Evolutionary conservation across 1,284 basidiomycete genomes (phyloP).

Genomic region (Hypsizygus ulmarius): DNA sequence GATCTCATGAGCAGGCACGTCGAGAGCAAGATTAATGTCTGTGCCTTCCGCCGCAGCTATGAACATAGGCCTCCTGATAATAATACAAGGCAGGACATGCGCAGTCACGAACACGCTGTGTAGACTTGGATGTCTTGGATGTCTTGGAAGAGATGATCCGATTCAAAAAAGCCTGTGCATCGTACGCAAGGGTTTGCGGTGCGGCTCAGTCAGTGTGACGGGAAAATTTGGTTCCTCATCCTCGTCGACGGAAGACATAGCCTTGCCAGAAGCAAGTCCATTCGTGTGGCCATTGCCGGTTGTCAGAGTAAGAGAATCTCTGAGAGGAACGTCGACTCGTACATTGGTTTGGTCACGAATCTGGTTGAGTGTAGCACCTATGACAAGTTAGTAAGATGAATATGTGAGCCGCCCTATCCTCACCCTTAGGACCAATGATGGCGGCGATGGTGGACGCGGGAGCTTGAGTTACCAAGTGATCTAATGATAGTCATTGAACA

Average conservation of each 20-base stretch:
- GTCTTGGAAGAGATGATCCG: conserved; percentile 86
- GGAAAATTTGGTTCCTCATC: conserved; percentile 82
- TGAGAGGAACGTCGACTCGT: conserved; percentile 87
- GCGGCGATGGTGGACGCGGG: conserved; percentile 86
- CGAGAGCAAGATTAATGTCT: conserved; percentile 53
- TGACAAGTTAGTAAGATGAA: background rate
- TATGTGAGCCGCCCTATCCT: conserved; percentile 11
- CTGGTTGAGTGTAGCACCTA: conserved; percentile 86
- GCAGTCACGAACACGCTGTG: conserved; percentile 81
- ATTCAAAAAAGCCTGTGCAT: conserved; percentile 82
- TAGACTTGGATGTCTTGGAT: conserved; percentile 75
- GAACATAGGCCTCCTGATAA: conserved; percentile 63
- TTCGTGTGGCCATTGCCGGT: conserved; percentile 50
- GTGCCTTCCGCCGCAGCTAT: conserved; percentile 60
- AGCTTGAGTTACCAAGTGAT: conserved; percentile 77
- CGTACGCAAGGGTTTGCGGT: conserved; percentile 73
- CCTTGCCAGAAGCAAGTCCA: conserved; percentile 46
- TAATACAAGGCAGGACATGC: conserved; percentile 85
- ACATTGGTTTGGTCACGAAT: conserved; percentile 92
- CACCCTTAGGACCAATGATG: conserved; percentile 93
- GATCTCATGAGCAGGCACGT: conserved; percentile 60
- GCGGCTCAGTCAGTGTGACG: conserved; percentile 87
- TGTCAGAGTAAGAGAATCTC: conserved; percentile 41
- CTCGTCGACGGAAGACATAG: conserved; percentile 55
- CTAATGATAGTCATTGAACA: conserved; percentile 33